Evolutionary conservation across 169 alveolate genomes (phyloP).

Genomic region (Cystoisospora suis): DNA sequence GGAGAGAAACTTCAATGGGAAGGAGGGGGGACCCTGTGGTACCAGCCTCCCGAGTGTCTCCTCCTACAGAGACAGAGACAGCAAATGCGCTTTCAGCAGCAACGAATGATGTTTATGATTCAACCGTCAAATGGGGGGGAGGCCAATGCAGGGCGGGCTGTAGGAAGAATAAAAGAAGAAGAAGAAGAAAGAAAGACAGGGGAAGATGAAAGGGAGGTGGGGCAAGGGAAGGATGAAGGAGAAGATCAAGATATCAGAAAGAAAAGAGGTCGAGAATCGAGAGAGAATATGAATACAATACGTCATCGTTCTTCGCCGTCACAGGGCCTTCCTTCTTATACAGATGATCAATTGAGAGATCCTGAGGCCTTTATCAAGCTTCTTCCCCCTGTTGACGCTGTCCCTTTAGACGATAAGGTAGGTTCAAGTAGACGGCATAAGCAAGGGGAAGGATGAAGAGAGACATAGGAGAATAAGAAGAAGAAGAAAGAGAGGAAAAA

Average conservation of each 20-base stretch:
- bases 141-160: background rate
- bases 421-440: background rate
- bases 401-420: background rate
- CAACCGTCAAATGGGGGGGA: background rate
- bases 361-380: background rate
- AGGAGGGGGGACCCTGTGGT: conserved; percentile 92
- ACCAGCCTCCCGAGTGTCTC: conserved; percentile 91
- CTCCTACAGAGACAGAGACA: conserved; percentile 48
- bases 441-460: background rate
- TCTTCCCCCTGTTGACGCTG: background rate
- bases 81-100: background rate
- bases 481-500: too few species aligned
- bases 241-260: background rate
- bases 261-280: background rate
- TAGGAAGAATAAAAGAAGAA: background rate
- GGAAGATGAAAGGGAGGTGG: background rate
- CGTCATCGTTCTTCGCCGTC: background rate
- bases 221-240: background rate
- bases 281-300: background rate
- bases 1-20: conserved; percentile 78
- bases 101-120: background rate
- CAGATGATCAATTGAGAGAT: too few species aligned
- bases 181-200: background rate
- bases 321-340: too few species aligned
- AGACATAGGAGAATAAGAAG: background rate